Evolutionary conservation across 164 flowering plant species (phyloP).

Genomic region (Houttuynia cordata): DNA sequence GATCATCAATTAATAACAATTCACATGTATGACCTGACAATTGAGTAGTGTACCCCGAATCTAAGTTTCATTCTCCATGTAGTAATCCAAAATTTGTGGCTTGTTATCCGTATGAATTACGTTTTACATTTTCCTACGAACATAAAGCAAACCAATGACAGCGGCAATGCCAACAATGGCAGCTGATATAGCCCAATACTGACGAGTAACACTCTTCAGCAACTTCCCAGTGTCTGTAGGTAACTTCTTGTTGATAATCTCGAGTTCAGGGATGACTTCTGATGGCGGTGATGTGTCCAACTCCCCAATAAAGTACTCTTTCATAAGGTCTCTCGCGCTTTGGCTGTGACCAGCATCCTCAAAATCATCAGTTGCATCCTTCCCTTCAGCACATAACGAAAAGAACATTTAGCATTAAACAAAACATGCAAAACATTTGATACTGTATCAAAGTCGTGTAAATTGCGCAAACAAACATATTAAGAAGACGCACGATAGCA

Average conservation of each 20-base stretch:
- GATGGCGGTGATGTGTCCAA: conserved; percentile 36
- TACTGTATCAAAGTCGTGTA: neutral
- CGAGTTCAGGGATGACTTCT: conserved; percentile 31
- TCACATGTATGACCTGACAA: no score
- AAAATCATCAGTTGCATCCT: conserved; percentile 86
- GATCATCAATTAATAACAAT: no score
- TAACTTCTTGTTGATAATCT: conserved; percentile 23
- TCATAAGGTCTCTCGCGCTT: conserved; percentile 58
- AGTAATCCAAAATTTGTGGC: neutral
- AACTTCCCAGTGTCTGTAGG: conserved; percentile 12
- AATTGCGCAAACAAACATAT: neutral
- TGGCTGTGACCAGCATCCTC: conserved; percentile 94
- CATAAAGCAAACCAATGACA: conserved; percentile 33
- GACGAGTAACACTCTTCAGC: conserved; percentile 30
- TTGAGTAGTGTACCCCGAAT: neutral
- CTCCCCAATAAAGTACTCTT: conserved; percentile 72
- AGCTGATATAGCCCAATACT: conserved; percentile 61
- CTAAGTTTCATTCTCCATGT: neutral
- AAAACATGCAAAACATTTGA: neutral
- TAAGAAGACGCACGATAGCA: neutral
- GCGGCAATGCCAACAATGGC: conserved; percentile 50
- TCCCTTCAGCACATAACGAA: conserved; percentile 30
- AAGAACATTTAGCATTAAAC: neutral
- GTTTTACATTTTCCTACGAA: conserved; percentile 34
- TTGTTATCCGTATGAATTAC: neutral